Evolutionary conservation across 2,329 filamentous ascomycete species (phyloP), one percentile per base, ranked within the genome.

Genomic region (Calonectria hongkongensis): DNA sequence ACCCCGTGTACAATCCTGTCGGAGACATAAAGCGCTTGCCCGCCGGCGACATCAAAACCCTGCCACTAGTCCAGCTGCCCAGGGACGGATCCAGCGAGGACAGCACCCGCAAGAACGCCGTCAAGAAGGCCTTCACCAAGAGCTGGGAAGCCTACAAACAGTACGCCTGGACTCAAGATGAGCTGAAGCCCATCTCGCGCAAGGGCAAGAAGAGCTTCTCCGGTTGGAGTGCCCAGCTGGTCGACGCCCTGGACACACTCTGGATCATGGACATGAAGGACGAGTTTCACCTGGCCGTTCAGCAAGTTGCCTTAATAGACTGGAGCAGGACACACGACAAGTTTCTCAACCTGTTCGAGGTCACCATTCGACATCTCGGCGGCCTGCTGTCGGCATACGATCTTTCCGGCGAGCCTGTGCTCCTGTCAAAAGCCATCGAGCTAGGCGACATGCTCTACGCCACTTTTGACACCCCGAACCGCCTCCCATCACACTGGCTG

Each of bases 311-410:
- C 48, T 81, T 85, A 36, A 90, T 92, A 73, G 88, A 92, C 80
- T 92, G 90, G 82, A 83, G 85, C 18, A 88, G 86, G 9, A 87
- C 87, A 4, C 82, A 79, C 4, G 81, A 84, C 39, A 78, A 82
- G 2, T 84, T 85, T 21, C 88, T 92, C 76, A 91, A 88, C 66
- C 76, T 90, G n/a, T 93, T 93, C 74, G 92, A 93, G 80, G 92
- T 91, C 9, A 92, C 89, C 33, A 90, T 90, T 74, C 85, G 88
- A 33, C 87, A 89, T 74, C 83, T 90, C 0, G 89, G 89, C 47
- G 89, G 88, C 0, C 82, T 90, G 16, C 79, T 90, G 16, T 83
- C 87, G 1, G 88, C 89, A 1, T 89, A 89, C 73, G 89, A 90
- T 71, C 82, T 90, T 51, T 88, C 87, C 47, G 80, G 82, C 13